These are phyloP conservation scores for Acorus calamus DNA, from an alignment of 106 monocot species.

Conservation along the genomic window DNA sequence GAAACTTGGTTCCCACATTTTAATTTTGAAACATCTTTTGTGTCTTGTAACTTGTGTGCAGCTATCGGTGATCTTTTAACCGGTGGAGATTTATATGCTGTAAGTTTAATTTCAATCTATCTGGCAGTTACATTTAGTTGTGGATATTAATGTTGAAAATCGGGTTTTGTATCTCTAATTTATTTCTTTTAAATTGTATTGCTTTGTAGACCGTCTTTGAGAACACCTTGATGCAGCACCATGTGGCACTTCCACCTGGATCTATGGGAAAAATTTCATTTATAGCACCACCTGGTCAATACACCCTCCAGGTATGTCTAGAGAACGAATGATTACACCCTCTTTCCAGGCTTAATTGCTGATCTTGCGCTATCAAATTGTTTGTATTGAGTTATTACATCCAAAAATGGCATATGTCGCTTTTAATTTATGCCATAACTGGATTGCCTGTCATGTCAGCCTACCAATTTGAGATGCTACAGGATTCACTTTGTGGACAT, in stretches of 20 bases:
- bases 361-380: too few relatives aligned
- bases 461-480: too few relatives aligned
- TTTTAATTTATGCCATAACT: too few relatives aligned
- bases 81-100: slow-evolving; percentile 97
- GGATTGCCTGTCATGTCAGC: too few relatives aligned
- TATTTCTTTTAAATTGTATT: neutral
- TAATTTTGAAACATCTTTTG: too few relatives aligned
- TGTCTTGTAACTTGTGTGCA: slow-evolving; percentile 15
- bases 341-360: too few relatives aligned
- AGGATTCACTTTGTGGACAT: too few relatives aligned
- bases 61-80: slow-evolving; percentile 82
- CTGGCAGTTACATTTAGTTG: too few relatives aligned
- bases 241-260: slow-evolving; percentile 90
- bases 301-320: slow-evolving; percentile 52
- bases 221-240: slow-evolving; percentile 91
- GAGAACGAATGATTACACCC: too few relatives aligned
- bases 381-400: too few relatives aligned
- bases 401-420: too few relatives aligned
- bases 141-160: neutral
- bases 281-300: slow-evolving; percentile 88
- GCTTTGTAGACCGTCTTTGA: slow-evolving; percentile 70
- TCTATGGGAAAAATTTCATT: slow-evolving; percentile 89
- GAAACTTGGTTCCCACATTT: too few relatives aligned
- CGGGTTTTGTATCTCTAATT: neutral
- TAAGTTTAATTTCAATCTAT: slow-evolving; percentile 26